Evolutionary conservation across 192 early-diverging fungal species (phyloP), one percentile per base, ranked within the genome.

Genomic region (Nowakowskiella sp.): DNA sequence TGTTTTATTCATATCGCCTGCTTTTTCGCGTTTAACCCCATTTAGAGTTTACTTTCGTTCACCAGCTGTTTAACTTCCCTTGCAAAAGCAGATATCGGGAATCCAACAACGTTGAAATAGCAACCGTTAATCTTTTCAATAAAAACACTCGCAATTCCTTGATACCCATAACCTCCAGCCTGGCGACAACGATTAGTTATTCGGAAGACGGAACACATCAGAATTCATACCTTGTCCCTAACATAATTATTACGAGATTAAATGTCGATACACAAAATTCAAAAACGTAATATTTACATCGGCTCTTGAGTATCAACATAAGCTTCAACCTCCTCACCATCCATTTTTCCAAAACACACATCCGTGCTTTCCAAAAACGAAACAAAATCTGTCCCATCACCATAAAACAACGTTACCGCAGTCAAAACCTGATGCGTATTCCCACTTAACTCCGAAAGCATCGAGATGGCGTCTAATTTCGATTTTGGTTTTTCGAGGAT

Each of bases 151-250:
- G 83, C 89, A 33, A 78, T 63, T 7, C 80, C 81, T 68, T 93
- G 91, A 55, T 89, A 89, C 4, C 87, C 91, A 57, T 93, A 93
- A 9, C 73, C 77, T 6, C 90, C 92, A 22, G 91, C 85, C 65
- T 90, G 88, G 49, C 87, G 85, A 60, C 78, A 64, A 9, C 72
- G 74, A 44, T 78, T 76, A 23, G 67, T 70, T 2, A 66, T 68
- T 10, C 51, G 55, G 26, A 82, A 65, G 50, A 79, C 21, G 42
- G 29, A 49, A 4, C 25, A 50, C 21, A 55, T n/a, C 22, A 21
- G 29, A 54, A 59, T 68, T 24, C 58, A 8, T 57, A 4, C 65
- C 36, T 73, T 60, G 16, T 52, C 46, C 33, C 44, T 8, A 53
- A 55, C 13, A 56, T 44, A 24, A 6, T n/a, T n/a, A n/a, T n/a